Percentiles rank a stretch among this genome's conserved stretches.
Conservation (phyloP, 2,329 filamentous ascomycete genomes). For the Diplodia seriata region DNA sequence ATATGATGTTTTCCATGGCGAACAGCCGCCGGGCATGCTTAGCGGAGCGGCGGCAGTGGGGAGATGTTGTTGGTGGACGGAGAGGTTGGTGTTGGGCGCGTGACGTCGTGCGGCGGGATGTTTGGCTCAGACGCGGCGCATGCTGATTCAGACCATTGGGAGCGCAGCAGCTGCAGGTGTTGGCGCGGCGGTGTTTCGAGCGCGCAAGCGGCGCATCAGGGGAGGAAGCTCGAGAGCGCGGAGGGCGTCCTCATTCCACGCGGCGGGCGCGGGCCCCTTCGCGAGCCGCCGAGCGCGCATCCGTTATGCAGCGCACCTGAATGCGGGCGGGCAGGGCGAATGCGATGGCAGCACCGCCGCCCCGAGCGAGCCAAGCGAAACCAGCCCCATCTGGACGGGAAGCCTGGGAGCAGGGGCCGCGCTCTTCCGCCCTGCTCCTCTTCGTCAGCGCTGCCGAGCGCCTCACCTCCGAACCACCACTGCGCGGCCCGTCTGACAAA, state of each 20-base stretch:
- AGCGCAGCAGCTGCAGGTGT: conserved; percentile 1
- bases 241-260: conserved; percentile 25
- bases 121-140: conserved; percentile 29
- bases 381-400: neutral
- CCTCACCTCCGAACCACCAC: conserved; percentile 24
- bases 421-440: conserved; percentile 7
- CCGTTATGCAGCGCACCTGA: conserved; percentile 18
- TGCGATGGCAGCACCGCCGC: conserved; percentile 18
- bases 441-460: conserved; percentile 15
- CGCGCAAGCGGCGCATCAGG: conserved; percentile 9
- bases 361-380: conserved; percentile 20
- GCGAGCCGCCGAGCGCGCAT: conserved; percentile 24
- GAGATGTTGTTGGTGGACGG: conserved; percentile 2
- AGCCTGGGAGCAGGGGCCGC: conserved; percentile 18
- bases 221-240: conserved; percentile 8
- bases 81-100: conserved; percentile 16
- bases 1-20: conserved; percentile 84
- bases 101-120: conserved; percentile 29
- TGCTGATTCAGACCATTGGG: conserved; percentile 25
- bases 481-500: conserved; percentile 28
- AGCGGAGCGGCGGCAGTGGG: conserved; percentile 22
- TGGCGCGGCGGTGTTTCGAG: conserved; percentile 20
- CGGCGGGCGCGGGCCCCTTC: conserved; percentile 17
- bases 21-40: conserved; percentile 35
- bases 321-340: conserved; percentile 1